Percentiles rank a stretch among this genome's conserved stretches.
Conservation (phyloP, 306 rosid species). For the Malus orientalis region DNA sequence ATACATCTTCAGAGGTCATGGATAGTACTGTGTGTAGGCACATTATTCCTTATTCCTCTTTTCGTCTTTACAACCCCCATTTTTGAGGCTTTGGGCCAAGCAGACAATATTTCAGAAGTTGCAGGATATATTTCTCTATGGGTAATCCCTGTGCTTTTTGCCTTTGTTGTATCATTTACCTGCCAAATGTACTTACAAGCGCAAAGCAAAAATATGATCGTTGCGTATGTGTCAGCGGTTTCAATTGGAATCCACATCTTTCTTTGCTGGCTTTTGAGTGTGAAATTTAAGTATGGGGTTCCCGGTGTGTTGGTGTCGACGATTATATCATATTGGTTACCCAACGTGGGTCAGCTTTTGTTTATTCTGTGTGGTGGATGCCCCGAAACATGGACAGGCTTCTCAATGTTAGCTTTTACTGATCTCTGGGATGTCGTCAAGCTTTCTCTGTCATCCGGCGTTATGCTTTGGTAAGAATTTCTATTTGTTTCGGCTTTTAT, state of each 20-base stretch:
- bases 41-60: slow-evolving; percentile 36
- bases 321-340: slow-evolving; percentile 41
- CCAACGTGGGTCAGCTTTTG: slow-evolving; percentile 45
- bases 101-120: slow-evolving; percentile 21
- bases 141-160: slow-evolving; percentile 36
- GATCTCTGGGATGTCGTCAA: slow-evolving; percentile 53
- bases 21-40: slow-evolving; percentile 35
- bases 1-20: slow-evolving; percentile 64
- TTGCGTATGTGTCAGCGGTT: slow-evolving; percentile 43
- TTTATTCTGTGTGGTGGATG: slow-evolving; percentile 34
- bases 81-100: slow-evolving; percentile 42
- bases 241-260: slow-evolving; percentile 31
- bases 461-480: slow-evolving; percentile 46
- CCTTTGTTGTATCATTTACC: slow-evolving; percentile 35
- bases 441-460: slow-evolving; percentile 61
- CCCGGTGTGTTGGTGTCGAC: slow-evolving; percentile 49
- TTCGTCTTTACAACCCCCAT: slow-evolving; percentile 44
- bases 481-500: background rate
- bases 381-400: slow-evolving; percentile 59
- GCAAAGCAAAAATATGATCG: slow-evolving; percentile 52
- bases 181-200: slow-evolving; percentile 61
- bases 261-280: slow-evolving; percentile 52
- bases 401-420: slow-evolving; percentile 45
- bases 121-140: slow-evolving; percentile 48
- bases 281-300: slow-evolving; percentile 41